These are phyloP conservation scores for Myriosclerotinia scirpicola DNA, from an alignment of 2,329 filamentous ascomycete genomes.

Conservation along the genomic window DNA sequence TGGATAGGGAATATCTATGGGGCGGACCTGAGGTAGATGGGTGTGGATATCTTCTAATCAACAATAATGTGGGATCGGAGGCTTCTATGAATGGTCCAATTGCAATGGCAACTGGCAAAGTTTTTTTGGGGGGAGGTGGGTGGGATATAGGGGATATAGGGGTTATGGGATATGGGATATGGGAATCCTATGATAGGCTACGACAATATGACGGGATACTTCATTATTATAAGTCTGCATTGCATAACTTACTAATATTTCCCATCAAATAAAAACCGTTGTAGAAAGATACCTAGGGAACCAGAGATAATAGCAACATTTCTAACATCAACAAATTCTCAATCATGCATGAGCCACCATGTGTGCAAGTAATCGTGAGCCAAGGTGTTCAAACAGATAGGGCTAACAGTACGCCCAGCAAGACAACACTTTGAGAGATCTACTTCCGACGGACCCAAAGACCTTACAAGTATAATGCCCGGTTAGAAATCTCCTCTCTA, in stretches of 20 bases:
- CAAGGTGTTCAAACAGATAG: too few species aligned
- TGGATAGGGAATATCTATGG: not conserved
- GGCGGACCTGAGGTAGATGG: conserved; percentile 37
- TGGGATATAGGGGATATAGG: too few species aligned
- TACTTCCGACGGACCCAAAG: not conserved
- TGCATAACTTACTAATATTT: not conserved
- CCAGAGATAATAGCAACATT: not conserved
- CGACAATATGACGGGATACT: not conserved
- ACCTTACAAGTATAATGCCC: not conserved
- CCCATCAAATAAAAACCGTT: not conserved
- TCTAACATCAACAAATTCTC: not conserved
- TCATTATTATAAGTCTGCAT: not conserved
- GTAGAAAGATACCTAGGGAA: not conserved
- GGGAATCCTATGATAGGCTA: too few species aligned
- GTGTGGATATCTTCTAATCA: too few species aligned
- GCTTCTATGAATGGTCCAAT: not conserved
- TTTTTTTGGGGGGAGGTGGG: too few species aligned
- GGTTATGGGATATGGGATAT: too few species aligned
- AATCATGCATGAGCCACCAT: not conserved
- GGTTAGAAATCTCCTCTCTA: not conserved
- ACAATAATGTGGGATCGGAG: not conserved
- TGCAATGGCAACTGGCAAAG: not conserved
- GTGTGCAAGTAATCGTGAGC: not conserved
- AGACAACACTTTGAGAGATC: not conserved
- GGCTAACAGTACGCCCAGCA: too few species aligned